Evolutionary conservation across 2,329 filamentous ascomycete genomes (phyloP).

Genomic region (Epichloe gansuensis): DNA sequence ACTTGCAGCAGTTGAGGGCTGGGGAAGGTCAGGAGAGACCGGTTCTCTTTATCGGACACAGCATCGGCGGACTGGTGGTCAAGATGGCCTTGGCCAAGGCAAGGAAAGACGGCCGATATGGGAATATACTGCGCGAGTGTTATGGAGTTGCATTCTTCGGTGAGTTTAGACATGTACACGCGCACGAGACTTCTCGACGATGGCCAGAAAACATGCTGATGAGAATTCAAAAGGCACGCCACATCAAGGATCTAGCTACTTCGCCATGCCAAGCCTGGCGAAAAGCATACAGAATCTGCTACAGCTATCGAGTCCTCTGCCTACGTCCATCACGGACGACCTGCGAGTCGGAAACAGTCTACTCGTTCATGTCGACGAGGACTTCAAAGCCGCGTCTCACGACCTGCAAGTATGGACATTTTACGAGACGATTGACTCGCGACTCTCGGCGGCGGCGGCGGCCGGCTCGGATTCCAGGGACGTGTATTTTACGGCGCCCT

Average conservation of each 20-base stretch:
- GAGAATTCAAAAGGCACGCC: slow-evolving; percentile 37
- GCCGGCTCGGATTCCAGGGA: slow-evolving; percentile 18
- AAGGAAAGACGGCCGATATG: slow-evolving; percentile 23
- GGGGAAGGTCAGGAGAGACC: slow-evolving; percentile 31
- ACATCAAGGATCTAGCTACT: slow-evolving; percentile 50
- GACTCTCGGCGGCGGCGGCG: slow-evolving; percentile 27
- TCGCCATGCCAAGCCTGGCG: slow-evolving; percentile 45
- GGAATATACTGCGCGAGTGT: slow-evolving; percentile 39
- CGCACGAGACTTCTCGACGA: no score
- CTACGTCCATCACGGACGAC: slow-evolving; percentile 35
- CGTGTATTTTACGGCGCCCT: slow-evolving; percentile 48
- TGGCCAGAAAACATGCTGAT: not conserved
- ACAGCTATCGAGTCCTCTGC: slow-evolving; percentile 37
- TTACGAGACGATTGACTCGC: slow-evolving; percentile 50
- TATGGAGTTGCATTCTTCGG: slow-evolving; percentile 50
- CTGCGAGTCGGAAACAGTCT: slow-evolving; percentile 38
- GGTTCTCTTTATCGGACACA: slow-evolving; percentile 48
- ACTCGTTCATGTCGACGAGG: slow-evolving; percentile 38
- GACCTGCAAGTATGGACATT: slow-evolving; percentile 52
- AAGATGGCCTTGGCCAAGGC: slow-evolving; percentile 44
- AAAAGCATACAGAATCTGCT: slow-evolving; percentile 41
- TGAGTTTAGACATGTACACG: slow-evolving; percentile 18
- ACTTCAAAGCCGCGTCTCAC: slow-evolving; percentile 43
- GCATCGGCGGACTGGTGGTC: slow-evolving; percentile 46
- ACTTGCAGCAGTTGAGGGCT: slow-evolving; percentile 25